Conservation (phyloP, 1,284 basidiomycete genomes). For the Ceratobasidium papillatum region DNA sequence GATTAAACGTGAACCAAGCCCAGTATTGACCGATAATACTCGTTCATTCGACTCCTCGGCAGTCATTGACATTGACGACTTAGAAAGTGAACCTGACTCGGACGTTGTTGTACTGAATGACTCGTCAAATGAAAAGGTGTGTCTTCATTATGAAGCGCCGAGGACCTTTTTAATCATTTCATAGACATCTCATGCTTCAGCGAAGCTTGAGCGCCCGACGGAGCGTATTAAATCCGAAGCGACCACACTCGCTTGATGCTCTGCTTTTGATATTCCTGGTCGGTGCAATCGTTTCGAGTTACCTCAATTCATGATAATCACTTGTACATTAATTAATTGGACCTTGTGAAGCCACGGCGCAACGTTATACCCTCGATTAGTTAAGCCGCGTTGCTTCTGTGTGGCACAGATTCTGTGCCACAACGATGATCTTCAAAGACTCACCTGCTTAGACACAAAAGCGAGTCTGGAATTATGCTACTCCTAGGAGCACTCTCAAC, state of each 20-base stretch:
- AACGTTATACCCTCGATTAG: too few relatives aligned
- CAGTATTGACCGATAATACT: background rate
- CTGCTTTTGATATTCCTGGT: background rate
- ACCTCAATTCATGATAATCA: background rate
- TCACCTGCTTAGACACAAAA: too few relatives aligned
- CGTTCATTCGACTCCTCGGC: background rate
- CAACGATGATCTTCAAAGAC: too few relatives aligned
- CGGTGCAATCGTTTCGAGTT: too few relatives aligned
- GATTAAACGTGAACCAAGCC: background rate
- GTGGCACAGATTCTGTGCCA: too few relatives aligned
- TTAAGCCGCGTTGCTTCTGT: too few relatives aligned
- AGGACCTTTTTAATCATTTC: background rate
- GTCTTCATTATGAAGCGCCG: background rate
- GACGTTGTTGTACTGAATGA: constrained; percentile 24
- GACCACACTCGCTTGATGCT: background rate
- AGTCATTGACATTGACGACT: constrained; percentile 25
- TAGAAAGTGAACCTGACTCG: constrained; percentile 11
- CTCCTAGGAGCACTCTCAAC: too few relatives aligned
- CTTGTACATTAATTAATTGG: too few relatives aligned
- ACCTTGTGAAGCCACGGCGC: too few relatives aligned
- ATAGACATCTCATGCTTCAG: background rate
- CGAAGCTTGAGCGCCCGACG: background rate
- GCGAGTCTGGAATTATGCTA: too few relatives aligned
- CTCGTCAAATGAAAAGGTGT: background rate
- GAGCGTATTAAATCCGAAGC: background rate